Evolutionary conservation across 2,329 filamentous ascomycete genomes (phyloP).

Genomic region (Exophiala xenobiotica): DNA sequence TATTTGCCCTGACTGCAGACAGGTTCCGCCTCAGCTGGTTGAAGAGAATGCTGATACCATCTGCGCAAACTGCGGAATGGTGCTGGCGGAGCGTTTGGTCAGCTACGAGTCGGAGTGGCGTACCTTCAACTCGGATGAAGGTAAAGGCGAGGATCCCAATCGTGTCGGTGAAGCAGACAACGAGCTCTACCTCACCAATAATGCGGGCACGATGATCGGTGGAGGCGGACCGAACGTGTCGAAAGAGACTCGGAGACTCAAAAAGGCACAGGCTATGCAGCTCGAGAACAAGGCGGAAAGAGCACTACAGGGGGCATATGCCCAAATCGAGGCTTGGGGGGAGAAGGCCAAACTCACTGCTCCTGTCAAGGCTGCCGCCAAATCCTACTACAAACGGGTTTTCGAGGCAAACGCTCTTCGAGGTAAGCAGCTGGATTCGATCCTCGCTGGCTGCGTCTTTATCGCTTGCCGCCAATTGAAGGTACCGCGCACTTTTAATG

Average conservation of each 20-base stretch:
- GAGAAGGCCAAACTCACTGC: slow-evolving; percentile 80
- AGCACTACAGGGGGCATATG: slow-evolving; percentile 75
- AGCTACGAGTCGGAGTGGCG: slow-evolving; percentile 98
- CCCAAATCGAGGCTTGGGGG: slow-evolving; percentile 83
- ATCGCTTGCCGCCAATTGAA: slow-evolving; percentile 90
- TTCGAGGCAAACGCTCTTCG: slow-evolving; percentile 93
- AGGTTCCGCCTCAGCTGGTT: slow-evolving; percentile 84
- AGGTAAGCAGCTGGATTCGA: slow-evolving; percentile 88
- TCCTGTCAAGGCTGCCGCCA: slow-evolving; percentile 82
- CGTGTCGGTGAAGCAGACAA: slow-evolving; percentile 93
- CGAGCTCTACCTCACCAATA: slow-evolving; percentile 74
- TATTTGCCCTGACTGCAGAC: slow-evolving; percentile 87
- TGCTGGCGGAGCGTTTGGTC: slow-evolving; percentile 86
- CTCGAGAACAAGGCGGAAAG: slow-evolving; percentile 82
- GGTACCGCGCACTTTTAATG: slow-evolving; percentile 85
- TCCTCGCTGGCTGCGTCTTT: slow-evolving; percentile 96
- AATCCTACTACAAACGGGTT: slow-evolving; percentile 91
- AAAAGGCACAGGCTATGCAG: slow-evolving; percentile 79
- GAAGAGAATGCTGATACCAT: slow-evolving; percentile 94
- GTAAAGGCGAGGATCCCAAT: slow-evolving; percentile 85
- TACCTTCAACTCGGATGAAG: slow-evolving; percentile 97
- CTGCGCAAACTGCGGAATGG: slow-evolving; percentile 85
- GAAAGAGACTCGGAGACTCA: slow-evolving; percentile 60
- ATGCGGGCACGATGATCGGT: slow-evolving; percentile 29
- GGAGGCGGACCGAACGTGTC: slow-evolving; percentile 69